phyloP scores from a whole-genome alignment of 495 filamentous ascomycete species.

The Trichoderma gamsii region DNA sequence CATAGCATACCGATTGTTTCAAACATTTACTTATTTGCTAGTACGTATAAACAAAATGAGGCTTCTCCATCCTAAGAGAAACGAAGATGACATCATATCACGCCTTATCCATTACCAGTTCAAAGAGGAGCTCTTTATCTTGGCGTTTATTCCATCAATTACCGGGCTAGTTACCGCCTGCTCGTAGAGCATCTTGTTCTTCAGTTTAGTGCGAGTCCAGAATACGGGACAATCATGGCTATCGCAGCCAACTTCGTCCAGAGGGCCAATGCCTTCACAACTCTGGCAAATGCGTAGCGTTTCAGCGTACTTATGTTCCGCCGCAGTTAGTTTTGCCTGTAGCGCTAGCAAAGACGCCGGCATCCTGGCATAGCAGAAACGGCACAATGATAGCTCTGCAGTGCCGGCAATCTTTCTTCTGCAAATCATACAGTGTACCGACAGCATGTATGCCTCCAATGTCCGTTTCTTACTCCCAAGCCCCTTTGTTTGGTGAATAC shows the following conservation, averaged over 20 bases:
- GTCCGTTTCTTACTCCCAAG: conserved; percentile 48
- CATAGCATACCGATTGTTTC: not conserved
- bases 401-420: conserved; percentile 51
- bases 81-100: no score
- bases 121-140: conserved; percentile 26
- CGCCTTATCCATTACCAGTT: conserved; percentile 30
- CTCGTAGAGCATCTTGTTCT: conserved; percentile 52
- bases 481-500: conserved; percentile 37
- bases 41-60: not conserved
- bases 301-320: conserved; percentile 59
- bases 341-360: conserved; percentile 57
- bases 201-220: conserved; percentile 74
- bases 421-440: conserved; percentile 73
- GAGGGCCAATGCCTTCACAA: conserved; percentile 65
- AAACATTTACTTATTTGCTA: not conserved
- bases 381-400: conserved; percentile 29
- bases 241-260: conserved; percentile 76
- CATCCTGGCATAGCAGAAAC: conserved; percentile 55
- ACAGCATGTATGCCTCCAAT: conserved; percentile 82
- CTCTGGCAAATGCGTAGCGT: conserved; percentile 74
- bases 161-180: conserved; percentile 51
- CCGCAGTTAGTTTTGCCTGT: conserved; percentile 50
- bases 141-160: conserved; percentile 48
- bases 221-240: conserved; percentile 91
- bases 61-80: not conserved